Base-by-base conservation (phyloP, 768 basidiomycete genomes). In the Suillus occidentalis region DNA sequence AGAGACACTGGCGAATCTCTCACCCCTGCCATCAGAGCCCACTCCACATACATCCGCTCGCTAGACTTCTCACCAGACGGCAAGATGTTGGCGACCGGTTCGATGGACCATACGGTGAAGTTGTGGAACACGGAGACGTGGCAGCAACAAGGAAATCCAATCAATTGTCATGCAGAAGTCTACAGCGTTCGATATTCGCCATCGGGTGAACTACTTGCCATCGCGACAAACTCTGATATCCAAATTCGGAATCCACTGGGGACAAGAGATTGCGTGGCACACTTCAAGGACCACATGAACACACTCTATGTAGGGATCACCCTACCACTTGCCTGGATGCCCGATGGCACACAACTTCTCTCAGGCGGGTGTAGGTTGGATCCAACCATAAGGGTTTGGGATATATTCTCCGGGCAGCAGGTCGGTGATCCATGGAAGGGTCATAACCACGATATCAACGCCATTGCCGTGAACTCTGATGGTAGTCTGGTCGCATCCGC, bases 271-370 rank as follows among this genome's bases (percentile, higher is more conserved):
- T 10, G 52, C 52, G 20, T 34, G 20, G 52, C 31, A 31, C 31
- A 34, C 52, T 53, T 53, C 52, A 53, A 53, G 52, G 52, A 53
- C 6, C 52, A 53, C 31, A 53, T 53, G 52, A 18, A 53, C 52
- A 53, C 12, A 34, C 28, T 53, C 18, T 53, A 34, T 34, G 52
- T 53, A 3, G 52, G 52, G 18, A 53, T 12, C 52, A 53, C 18
- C 10, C 20, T 53, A 18, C 52, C 52, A 53, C 52, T 53, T 10
- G 31, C 31, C 18, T 53, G 52, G 52, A 53, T 34, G 28, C 31
- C 52, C 31, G 52, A 53, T 34, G 52, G 52, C 18, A 53, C 52
- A 34, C 31, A 10, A 18, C 52, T 53, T 34, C 52, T 53, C 10
- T 53, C 52, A 34, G 52, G 52, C 18, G 52, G 52, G 4, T 53